These are phyloP conservation scores for Populus tomentosa DNA, from an alignment of 441 rosid species.

Conservation along the genomic window DNA sequence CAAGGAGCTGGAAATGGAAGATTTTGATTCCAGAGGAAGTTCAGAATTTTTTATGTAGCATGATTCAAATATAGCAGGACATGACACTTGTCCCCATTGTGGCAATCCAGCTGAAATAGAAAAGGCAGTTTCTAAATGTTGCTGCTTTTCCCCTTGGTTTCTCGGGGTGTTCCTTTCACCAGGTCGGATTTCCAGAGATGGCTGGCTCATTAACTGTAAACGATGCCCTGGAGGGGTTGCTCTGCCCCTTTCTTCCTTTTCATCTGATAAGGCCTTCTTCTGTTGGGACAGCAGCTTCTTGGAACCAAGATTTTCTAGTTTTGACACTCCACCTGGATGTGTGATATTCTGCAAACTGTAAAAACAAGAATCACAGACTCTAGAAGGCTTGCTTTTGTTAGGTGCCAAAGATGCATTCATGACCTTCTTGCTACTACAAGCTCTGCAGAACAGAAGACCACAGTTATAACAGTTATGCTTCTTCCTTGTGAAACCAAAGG, in stretches of 20 bases:
- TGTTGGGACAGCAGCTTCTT: constrained; percentile 23
- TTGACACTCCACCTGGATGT: constrained; percentile 23
- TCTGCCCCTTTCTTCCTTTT: constrained; percentile 29
- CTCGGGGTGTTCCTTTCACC: constrained; percentile 21
- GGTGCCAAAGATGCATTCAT: constrained; percentile 66
- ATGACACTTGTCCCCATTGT: constrained; percentile 65
- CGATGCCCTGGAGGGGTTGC: constrained; percentile 20
- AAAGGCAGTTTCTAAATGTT: constrained; percentile 24
- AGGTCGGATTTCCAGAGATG: constrained; percentile 20
- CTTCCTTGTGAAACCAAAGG: constrained; percentile 66
- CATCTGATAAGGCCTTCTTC: constrained; percentile 23
- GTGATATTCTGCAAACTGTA: constrained; percentile 38
- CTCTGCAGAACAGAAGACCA: constrained; percentile 59
- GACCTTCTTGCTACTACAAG: constrained; percentile 62
- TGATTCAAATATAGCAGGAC: constrained; percentile 39
- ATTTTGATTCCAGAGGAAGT: constrained; percentile 9
- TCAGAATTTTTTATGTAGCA: constrained; percentile 9
- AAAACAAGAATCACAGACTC: constrained; percentile 70
- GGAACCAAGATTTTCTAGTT: not conserved
- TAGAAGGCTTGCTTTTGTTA: constrained; percentile 60
- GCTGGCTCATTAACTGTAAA: constrained; percentile 16
- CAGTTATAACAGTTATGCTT: constrained; percentile 81
- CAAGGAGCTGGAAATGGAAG: constrained; percentile 16
- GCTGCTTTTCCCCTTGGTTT: constrained; percentile 23
- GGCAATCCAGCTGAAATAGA: constrained; percentile 28